Evolutionary conservation across 257 asterid species (phyloP).

Genomic region (Oldenlandia corymbosa): DNA sequence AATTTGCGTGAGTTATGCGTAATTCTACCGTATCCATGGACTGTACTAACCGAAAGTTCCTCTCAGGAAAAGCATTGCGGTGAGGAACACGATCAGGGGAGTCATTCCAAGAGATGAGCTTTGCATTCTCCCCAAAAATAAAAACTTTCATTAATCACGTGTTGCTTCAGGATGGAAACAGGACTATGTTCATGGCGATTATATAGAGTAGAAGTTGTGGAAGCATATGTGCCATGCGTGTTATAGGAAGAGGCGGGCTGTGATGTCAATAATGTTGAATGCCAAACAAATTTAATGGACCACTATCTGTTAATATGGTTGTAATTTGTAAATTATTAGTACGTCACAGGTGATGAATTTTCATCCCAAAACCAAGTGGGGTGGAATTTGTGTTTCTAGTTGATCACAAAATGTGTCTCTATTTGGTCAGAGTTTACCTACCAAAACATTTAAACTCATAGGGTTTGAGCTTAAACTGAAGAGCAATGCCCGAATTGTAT

Average conservation of each 20-base stretch:
- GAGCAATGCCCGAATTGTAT: too few relatives aligned
- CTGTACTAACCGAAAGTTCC: conserved; percentile 24
- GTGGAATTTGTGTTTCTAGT: too few relatives aligned
- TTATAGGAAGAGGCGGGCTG: background rate
- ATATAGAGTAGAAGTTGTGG: background rate
- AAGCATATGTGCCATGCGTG: background rate
- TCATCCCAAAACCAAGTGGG: too few relatives aligned
- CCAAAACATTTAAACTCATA: too few relatives aligned
- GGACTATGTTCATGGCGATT: too few relatives aligned
- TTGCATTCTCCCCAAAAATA: background rate
- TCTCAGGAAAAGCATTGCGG: conserved; percentile 20
- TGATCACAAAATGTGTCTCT: too few relatives aligned
- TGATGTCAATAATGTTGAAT: background rate
- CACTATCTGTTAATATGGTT: too few relatives aligned
- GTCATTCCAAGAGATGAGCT: conserved; percentile 14
- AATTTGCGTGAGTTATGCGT: background rate
- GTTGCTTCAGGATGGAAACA: background rate
- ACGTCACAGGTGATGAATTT: too few relatives aligned
- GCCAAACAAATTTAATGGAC: background rate
- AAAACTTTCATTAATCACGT: background rate
- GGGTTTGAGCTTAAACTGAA: too few relatives aligned
- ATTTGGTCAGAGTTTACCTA: too few relatives aligned
- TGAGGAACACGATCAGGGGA: conserved; percentile 12
- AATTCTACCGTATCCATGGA: background rate
- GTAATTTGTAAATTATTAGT: too few relatives aligned